Base-by-base conservation (phyloP, 139 green algal genomes). In the Micractinium conductrix region DNA sequence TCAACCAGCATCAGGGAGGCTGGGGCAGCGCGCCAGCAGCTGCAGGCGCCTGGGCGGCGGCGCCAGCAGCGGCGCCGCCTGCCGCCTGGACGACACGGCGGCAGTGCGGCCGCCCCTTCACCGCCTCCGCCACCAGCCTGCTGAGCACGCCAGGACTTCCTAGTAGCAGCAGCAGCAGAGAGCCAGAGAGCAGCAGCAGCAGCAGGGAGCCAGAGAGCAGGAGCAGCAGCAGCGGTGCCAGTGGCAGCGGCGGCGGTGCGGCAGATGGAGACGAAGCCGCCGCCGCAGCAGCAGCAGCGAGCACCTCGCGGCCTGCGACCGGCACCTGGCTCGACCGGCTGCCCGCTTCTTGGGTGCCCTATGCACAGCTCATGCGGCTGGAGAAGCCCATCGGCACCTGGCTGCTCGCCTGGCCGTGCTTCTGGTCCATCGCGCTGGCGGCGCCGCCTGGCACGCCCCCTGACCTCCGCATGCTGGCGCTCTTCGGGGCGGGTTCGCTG, bases 351-450 rank as follows among this genome's bases (percentile, higher is more conserved):
- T 74, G 55, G 55, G 24, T 88, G 74, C 95, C 93, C 0, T 99
- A 98, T 87, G 90, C 91, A 0, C 91, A 97, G 38, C 92, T 99
- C 2, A 96, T 95, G 87, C 89, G 97, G 4, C 81, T 98, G 16
- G 94, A 99, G 80, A 98, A 98, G 84, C 96, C 97, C 19, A 96
- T 96, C 38, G 95, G 97, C 24, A 96, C 95, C 2, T 98, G 93
- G 93, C 93, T 99, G 19, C 91, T 99, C 44, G 87, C 90, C 0
- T 98, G 95, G 94, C 97, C 97, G 4, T 96, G 96, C 84, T 93
- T 96, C 35, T 99, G 96, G 95, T 96, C 97, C 40, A 99, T 99
- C 60, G 92, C 91, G 0, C 83, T 99, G 35, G 97, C 96, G 4
- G 92, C 96, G 3, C 83, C 88, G 4, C 79, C 91, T 8, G 97